Evolutionary conservation across 257 asterid genomes (phyloP).

Genomic region (Craterostigma plantagineum): DNA sequence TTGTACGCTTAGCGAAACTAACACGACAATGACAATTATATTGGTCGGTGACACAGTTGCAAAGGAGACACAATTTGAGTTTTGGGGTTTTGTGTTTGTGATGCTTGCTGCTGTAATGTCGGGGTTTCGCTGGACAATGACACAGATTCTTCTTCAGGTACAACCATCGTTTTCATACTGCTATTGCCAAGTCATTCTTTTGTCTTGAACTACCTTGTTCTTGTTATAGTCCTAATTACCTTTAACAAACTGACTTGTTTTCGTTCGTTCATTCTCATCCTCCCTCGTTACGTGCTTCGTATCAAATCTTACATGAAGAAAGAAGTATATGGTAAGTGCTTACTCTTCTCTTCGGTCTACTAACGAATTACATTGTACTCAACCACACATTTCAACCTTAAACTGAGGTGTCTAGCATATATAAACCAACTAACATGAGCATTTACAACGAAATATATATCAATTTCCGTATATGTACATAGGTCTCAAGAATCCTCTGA

Average conservation of each 20-base stretch:
- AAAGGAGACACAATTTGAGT: constrained; percentile 81
- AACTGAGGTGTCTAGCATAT: constrained; percentile 1
- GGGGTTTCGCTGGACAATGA: constrained; percentile 99
- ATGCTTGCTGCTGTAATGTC: constrained; percentile 99
- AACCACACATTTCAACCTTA: no score
- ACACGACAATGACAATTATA: no score
- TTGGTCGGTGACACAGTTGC: constrained; percentile 47
- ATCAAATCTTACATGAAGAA: constrained; percentile 45
- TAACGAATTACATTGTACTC: no score
- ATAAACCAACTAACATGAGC: background rate
- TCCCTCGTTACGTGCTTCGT: constrained; percentile 10
- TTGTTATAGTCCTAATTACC: constrained; percentile 9
- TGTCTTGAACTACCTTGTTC: background rate
- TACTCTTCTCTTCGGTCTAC: background rate
- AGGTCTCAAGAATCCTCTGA: constrained; percentile 95
- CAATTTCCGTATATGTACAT: constrained; percentile 11
- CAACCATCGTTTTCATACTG: constrained; percentile 5
- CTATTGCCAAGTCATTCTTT: background rate
- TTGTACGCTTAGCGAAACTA: no score
- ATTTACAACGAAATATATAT: no score
- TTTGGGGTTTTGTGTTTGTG: constrained; percentile 91
- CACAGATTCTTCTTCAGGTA: constrained; percentile 99
- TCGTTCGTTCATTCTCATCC: background rate
- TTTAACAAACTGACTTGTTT: constrained; percentile 2
- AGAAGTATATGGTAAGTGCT: constrained; percentile 78